phyloP scores from a whole-genome alignment of 108 stramenopile genomes.

The Stephanodiscus minutulus region DNA sequence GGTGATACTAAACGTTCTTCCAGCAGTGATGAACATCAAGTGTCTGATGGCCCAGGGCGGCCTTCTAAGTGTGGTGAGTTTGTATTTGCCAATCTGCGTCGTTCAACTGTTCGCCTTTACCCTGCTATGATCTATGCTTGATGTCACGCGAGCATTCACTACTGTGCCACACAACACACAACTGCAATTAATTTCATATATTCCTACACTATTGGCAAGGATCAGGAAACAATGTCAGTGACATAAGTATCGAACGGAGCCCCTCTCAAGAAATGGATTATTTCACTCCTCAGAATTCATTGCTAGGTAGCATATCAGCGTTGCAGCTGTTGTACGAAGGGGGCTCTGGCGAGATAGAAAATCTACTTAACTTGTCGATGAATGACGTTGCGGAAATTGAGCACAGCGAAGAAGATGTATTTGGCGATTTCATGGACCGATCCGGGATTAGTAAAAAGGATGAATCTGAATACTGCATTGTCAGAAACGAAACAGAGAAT shows the following conservation, averaged over 20 bases:
- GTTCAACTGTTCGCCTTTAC: not conserved
- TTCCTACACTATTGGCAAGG: too few relatives aligned
- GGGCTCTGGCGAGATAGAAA: not conserved
- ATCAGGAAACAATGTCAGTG: not conserved
- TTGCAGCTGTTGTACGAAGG: conserved; percentile 13
- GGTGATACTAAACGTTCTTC: not conserved
- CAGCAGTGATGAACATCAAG: not conserved
- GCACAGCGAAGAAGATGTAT: not conserved
- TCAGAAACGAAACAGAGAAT: conserved; percentile 18
- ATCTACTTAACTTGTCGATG: not conserved
- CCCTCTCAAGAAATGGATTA: conserved; percentile 5
- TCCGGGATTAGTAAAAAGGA: conserved; percentile 1
- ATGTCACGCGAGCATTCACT: too few relatives aligned
- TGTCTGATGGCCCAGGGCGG: not conserved
- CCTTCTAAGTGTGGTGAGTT: not conserved
- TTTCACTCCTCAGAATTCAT: conserved; percentile 11
- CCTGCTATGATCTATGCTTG: not conserved
- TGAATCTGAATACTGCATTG: conserved; percentile 23
- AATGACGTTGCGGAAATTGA: not conserved
- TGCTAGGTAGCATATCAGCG: conserved; percentile 25
- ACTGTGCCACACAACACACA: too few relatives aligned
- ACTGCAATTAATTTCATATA: too few relatives aligned
- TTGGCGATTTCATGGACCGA: not conserved
- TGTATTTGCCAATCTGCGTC: not conserved
- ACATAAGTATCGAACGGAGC: not conserved